Evolutionary conservation across 2,329 filamentous ascomycete genomes (phyloP), one percentile per base, ranked within the genome.

Genomic region (Chrysosporium queenslandicum): DNA sequence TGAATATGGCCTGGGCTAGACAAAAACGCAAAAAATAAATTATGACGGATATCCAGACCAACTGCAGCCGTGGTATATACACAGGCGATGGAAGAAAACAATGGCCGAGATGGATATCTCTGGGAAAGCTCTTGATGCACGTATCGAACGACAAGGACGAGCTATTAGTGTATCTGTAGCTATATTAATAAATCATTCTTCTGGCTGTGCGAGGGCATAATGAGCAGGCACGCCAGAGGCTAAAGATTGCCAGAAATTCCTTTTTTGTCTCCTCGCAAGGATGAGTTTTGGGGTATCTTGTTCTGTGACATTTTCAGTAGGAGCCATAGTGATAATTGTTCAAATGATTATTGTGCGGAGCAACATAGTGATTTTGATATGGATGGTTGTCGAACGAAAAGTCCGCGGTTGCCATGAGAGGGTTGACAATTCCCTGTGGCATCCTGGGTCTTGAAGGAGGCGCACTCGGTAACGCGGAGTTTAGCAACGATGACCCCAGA

Each of bases 301-400:
- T 34, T 23, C 37, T 37, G 27, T 16, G 12, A 20, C 12, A 23
- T 27, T 25, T 14, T 52, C 32, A 55, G 41, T 58, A 57, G 11
- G 53, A 53, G 30, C 52, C 53, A 40, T 63, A 64, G 11, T 62
- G 55, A 53, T 63, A 66, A 41, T 60, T 58, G 32, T 60, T 55
- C 21, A 63, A 53, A 42, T 64, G 61, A 55, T 70, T 75, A 58
- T 78, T 85, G 41, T 68, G 63, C 1, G 86, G 85, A 32, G 86
- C 83, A 56, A 88, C 82, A 61, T 91, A 94, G 68, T 83, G 83
- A 47, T 82, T 81, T 63, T 87, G 83, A 63, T 92, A 94, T 1
- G 88, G 87, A 67, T 90, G 86, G 58, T 87, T 83, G 3, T 86
- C 83, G 59, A 84, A 74, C 21, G 76, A 83, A 65, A 92, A 92